Evolutionary conservation across 176 grass and related monocot species (phyloP), one percentile per base, ranked within the genome.

Genomic region (Oryza australiensis): DNA sequence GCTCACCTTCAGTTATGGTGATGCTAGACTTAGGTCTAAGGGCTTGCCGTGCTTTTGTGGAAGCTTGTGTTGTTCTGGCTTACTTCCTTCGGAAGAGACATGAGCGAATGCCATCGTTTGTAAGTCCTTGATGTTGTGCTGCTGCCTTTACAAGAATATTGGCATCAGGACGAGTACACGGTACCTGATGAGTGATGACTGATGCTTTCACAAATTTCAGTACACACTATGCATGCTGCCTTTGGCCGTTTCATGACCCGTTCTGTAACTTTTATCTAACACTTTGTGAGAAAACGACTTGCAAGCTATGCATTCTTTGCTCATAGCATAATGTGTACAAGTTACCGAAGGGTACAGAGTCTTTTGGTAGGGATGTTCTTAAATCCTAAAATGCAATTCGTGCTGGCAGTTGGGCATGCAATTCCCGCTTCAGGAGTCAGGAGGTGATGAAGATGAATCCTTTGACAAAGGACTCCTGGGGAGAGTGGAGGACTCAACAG

Each of bases 71-170:
- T 98, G 92, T 78, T 22, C n/a, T 57, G 95, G 95, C 51, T 64
- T 83, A 34, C 68, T 98, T 73, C 92, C 95, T 72, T 91, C 95
- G 5, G 95, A 98, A 80, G 86, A 98, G 80, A 98, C 90, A 73
- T 94, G 82, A 91, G 24, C 18, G 43, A 2, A 34, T 37, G 28
- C 4, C 24, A 42, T 55, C 2, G 9, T 45, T 12, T 89, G 70
- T 51, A 73, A 20, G 38, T 72, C 18, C 9, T 64, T 33, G 18
- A 40, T 40, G 8, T 1, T 13, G 64, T 28, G 3, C 62, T 74
- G 38, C 38, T 11, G 27, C 32, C 3, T 30, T 64, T 38, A 3
- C 5, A 82, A 38, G 26, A 66, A 34, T 20, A 9, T 59, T 67
- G 27, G 5, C 74, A 63, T 76, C 2, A 43, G 14, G 38, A 48